These are phyloP conservation scores for Clitoria ternatea DNA, from an alignment of 306 rosid species.

Conservation along the genomic window DNA sequence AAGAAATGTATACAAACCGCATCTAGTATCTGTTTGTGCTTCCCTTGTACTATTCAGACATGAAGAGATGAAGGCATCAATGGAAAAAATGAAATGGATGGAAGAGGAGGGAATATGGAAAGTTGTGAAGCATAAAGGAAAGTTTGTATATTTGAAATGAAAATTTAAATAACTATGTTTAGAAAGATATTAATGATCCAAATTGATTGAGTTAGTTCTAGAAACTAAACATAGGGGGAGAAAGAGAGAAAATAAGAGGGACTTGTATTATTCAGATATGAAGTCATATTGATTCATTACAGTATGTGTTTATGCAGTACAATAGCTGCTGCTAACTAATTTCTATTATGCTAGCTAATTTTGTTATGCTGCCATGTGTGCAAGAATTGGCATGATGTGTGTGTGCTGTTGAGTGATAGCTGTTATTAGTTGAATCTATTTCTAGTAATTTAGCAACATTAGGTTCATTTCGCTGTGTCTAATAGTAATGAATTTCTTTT, in stretches of 20 bases:
- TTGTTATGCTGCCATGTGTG: too few species aligned
- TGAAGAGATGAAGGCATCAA: background rate
- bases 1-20: background rate
- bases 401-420: too few species aligned
- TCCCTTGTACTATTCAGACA: background rate
- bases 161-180: background rate
- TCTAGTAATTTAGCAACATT: background rate
- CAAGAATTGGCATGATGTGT: too few species aligned
- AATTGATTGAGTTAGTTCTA: constrained; percentile 1
- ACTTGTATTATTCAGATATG: too few species aligned
- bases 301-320: too few species aligned
- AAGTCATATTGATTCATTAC: too few species aligned
- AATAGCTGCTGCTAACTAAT: too few species aligned
- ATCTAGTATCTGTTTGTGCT: background rate
- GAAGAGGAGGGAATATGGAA: background rate
- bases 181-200: background rate
- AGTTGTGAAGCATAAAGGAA: background rate
- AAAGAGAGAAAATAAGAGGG: too few species aligned
- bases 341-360: too few species aligned
- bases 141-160: background rate
- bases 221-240: too few species aligned
- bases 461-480: background rate
- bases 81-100: background rate
- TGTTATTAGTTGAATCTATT: constrained; percentile 1
- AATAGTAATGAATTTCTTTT: background rate